Percentiles rank a stretch among this genome's conserved stretches.
phyloP scores from a whole-genome alignment of 2,329 filamentous ascomycete genomes.

The Diaporthe australafricana region DNA sequence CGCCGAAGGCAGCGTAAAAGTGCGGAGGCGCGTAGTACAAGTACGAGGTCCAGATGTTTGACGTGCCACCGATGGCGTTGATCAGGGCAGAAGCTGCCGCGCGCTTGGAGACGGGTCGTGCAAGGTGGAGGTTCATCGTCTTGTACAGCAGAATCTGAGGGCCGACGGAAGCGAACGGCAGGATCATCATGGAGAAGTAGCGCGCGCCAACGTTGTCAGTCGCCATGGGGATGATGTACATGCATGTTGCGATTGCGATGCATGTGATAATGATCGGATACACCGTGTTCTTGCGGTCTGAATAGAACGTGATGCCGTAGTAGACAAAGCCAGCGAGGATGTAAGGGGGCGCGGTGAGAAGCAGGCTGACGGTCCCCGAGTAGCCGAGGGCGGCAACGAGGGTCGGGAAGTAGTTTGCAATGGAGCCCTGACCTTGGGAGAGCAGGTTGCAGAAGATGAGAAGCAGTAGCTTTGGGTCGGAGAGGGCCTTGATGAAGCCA shows the following conservation, averaged over 20 bases:
- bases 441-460: slow-evolving; percentile 53
- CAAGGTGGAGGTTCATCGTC: slow-evolving; percentile 54
- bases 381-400: slow-evolving; percentile 49
- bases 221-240: slow-evolving; percentile 52
- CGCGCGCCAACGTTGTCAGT: slow-evolving; percentile 52
- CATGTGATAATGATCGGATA: slow-evolving; percentile 50
- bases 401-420: slow-evolving; percentile 47
- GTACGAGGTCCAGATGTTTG: slow-evolving; percentile 51
- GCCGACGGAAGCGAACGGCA: slow-evolving; percentile 53
- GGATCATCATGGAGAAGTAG: slow-evolving; percentile 56
- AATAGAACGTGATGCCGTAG: slow-evolving; percentile 49
- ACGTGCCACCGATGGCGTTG: slow-evolving; percentile 50
- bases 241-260: slow-evolving; percentile 48
- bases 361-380: slow-evolving; percentile 52
- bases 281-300: slow-evolving; percentile 50
- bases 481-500: slow-evolving; percentile 45
- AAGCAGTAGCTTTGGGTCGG: slow-evolving; percentile 51
- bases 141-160: slow-evolving; percentile 55
- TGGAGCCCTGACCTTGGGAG: slow-evolving; percentile 51
- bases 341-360: slow-evolving; percentile 60
- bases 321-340: slow-evolving; percentile 52
- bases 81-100: slow-evolving; percentile 54
- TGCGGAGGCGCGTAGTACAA: slow-evolving; percentile 51
- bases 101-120: slow-evolving; percentile 54
- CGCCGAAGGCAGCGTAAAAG: slow-evolving; percentile 55